phyloP scores from a whole-genome alignment of 345 rosid species.

The Triadica sebifera region DNA sequence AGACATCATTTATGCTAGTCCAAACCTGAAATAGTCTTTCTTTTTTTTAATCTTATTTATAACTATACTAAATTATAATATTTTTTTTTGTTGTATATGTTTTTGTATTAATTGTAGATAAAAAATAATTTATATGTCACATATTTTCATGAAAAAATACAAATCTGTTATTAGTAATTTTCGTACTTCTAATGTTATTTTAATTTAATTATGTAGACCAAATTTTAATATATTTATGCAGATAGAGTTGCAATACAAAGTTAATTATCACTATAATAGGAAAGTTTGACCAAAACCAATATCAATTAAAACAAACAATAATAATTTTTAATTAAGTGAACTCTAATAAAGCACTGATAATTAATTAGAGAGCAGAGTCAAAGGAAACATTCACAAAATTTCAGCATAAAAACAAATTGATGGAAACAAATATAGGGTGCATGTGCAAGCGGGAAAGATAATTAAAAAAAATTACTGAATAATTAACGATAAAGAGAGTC shows the following conservation, averaged over 20 bases:
- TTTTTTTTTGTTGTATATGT: too few species aligned
- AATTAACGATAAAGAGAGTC: conserved; percentile 12
- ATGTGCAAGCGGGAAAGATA: conserved; percentile 22
- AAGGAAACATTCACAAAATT: conserved; percentile 20
- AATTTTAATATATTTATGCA: too few species aligned
- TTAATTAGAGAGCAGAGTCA: conserved; percentile 15
- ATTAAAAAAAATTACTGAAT: conserved; percentile 1
- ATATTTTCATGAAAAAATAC: too few species aligned
- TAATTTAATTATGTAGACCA: too few species aligned
- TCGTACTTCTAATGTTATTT: too few species aligned
- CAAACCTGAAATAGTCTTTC: too few species aligned
- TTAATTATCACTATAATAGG: neutral
- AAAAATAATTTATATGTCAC: neutral
- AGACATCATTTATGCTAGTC: too few species aligned
- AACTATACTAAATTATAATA: too few species aligned
- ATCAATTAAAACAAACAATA: neutral
- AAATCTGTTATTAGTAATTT: too few species aligned
- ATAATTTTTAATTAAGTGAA: neutral
- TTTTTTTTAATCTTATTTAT: too few species aligned
- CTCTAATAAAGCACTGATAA: conserved; percentile 1
- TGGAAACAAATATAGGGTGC: conserved; percentile 19
- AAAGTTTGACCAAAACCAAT: neutral
- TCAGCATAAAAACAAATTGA: neutral
- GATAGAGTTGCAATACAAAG: too few species aligned
- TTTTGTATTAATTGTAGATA: too few species aligned